These are phyloP conservation scores for Hypoxylon perforatum DNA, from an alignment of 495 filamentous ascomycete species.

Conservation along the genomic window DNA sequence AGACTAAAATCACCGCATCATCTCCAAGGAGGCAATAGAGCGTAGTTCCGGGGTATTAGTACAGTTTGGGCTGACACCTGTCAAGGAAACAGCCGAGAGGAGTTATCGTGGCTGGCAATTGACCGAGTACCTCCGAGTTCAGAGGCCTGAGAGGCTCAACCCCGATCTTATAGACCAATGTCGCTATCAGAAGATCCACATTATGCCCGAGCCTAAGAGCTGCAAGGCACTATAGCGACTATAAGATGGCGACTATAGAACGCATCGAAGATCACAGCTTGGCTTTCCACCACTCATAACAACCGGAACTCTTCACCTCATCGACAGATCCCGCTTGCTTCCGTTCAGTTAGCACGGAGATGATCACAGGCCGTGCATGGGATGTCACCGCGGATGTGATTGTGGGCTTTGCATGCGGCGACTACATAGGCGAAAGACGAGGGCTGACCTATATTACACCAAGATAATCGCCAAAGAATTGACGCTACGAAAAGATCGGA, in stretches of 20 bases:
- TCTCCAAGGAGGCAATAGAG: slow-evolving; percentile 2
- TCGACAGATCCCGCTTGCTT: background rate
- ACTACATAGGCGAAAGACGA: background rate
- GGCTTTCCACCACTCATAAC: background rate
- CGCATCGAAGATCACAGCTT: background rate
- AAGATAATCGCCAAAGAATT: slow-evolving; percentile 4
- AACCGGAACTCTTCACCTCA: background rate
- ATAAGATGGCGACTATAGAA: slow-evolving; percentile 1
- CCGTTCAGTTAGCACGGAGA: background rate
- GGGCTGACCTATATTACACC: background rate
- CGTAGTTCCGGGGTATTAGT: background rate
- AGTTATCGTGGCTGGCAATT: slow-evolving; percentile 12
- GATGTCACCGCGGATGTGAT: background rate
- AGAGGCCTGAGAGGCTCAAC: background rate
- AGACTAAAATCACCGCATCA: slow-evolving; percentile 7
- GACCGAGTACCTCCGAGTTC: slow-evolving; percentile 23
- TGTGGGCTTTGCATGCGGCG: background rate
- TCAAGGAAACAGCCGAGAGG: slow-evolving; percentile 8
- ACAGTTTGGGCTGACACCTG: background rate
- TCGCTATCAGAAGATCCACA: slow-evolving; percentile 1
- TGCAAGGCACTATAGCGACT: slow-evolving; percentile 1
- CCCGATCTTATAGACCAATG: slow-evolving; percentile 1
- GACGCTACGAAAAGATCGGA: background rate
- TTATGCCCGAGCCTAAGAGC: background rate
- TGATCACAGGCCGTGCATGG: background rate